phyloP scores from a whole-genome alignment of 305 asterid genomes.

The Fraxinus xanthoxyloides region DNA sequence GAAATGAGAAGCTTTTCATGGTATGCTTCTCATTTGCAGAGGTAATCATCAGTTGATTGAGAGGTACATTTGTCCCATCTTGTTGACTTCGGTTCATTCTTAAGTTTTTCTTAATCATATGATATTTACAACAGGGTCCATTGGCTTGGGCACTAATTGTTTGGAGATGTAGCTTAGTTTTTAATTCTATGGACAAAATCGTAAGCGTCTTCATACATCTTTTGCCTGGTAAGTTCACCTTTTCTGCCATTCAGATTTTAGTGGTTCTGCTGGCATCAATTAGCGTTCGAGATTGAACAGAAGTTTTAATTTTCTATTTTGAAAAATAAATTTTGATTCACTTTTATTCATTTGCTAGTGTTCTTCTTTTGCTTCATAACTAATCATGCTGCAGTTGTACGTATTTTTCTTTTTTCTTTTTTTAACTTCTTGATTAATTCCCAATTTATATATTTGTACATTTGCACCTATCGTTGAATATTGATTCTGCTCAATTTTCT shows the following conservation, averaged over 20 bases:
- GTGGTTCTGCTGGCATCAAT: background rate
- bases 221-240: slow-evolving; percentile 72
- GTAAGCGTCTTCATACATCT: slow-evolving; percentile 98
- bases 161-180: slow-evolving; percentile 97
- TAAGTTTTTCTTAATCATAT: background rate
- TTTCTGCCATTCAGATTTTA: slow-evolving; percentile 5
- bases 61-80: background rate
- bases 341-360: background rate
- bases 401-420: background rate
- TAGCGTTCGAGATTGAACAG: background rate
- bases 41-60: slow-evolving; percentile 40
- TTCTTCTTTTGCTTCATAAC: background rate
- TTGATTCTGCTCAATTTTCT: background rate
- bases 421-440: background rate
- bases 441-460: background rate
- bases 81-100: slow-evolving; percentile 6
- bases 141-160: slow-evolving; percentile 97
- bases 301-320: background rate
- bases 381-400: background rate
- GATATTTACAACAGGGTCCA: slow-evolving; percentile 64
- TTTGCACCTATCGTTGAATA: background rate
- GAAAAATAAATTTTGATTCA: no score
- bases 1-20: slow-evolving; percentile 88
- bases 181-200: slow-evolving; percentile 92
- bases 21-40: slow-evolving; percentile 98